phyloP scores from a whole-genome alignment of 2,329 filamentous ascomycete genomes.

The Mycosphaerelloides madeirae region DNA sequence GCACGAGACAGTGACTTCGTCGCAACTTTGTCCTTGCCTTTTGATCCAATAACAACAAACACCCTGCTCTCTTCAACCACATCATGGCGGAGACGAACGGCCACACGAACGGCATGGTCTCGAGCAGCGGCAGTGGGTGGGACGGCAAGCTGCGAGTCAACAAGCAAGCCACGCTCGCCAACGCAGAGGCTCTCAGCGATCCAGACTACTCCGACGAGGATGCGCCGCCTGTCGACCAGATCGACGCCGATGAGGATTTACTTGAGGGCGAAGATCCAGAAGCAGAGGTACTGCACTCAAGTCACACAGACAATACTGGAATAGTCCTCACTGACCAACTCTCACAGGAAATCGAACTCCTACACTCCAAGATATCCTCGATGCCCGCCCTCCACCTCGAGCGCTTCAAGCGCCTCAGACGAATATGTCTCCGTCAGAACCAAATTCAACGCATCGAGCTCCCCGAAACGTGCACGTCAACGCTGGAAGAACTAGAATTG shows the following conservation, averaged over 20 bases:
- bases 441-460: conserved; percentile 75
- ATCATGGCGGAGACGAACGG: conserved; percentile 1
- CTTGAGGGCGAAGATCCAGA: conserved; percentile 55
- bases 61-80: neutral
- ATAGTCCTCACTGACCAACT: conserved; percentile 6
- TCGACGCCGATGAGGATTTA: conserved; percentile 72
- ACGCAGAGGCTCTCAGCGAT: conserved; percentile 78
- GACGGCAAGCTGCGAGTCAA: conserved; percentile 77
- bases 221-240: conserved; percentile 64
- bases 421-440: conserved; percentile 90
- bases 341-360: conserved; percentile 73
- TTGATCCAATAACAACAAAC: neutral
- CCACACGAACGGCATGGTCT: conserved; percentile 8
- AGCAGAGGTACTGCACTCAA: conserved; percentile 41
- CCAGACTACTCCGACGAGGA: conserved; percentile 76
- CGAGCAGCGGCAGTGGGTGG: conserved; percentile 54
- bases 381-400: conserved; percentile 75
- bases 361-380: conserved; percentile 79
- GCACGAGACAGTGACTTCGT: too few species aligned
- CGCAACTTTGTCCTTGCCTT: too few species aligned
- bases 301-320: neutral
- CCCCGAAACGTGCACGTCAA: conserved; percentile 58
- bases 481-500: conserved; percentile 79
- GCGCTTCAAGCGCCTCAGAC: conserved; percentile 65
- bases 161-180: conserved; percentile 63